Percentiles rank a stretch among this genome's conserved stretches.
phyloP scores from a whole-genome alignment of 108 stramenopile species.

The Discostella pseudostelligera region DNA sequence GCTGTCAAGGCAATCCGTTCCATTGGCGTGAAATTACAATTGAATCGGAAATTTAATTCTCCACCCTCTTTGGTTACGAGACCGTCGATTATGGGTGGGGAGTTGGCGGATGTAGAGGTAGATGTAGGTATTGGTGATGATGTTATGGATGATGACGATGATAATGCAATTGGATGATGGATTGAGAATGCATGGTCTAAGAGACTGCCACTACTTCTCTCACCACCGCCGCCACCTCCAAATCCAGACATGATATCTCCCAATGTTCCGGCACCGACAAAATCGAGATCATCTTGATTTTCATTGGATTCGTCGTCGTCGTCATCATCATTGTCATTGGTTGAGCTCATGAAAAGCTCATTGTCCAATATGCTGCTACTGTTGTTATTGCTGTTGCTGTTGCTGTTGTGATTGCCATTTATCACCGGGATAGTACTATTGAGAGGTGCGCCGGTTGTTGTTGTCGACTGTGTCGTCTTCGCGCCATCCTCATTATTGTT shows the following conservation, averaged over 20 bases:
- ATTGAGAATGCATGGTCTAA: neutral
- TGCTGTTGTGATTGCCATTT: too few species aligned
- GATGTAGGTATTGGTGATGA: too few species aligned
- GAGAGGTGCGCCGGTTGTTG: too few species aligned
- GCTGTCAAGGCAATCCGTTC: conserved; percentile 83
- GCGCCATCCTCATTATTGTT: too few species aligned
- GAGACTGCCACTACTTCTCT: neutral
- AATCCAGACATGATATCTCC: conserved; percentile 77
- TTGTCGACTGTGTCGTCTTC: too few species aligned
- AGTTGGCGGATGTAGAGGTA: neutral
- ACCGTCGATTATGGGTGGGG: conserved; percentile 28
- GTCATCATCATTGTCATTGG: neutral
- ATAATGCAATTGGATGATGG: too few species aligned
- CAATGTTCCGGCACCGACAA: conserved; percentile 55
- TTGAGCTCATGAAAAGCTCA: too few species aligned
- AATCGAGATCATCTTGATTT: conserved; percentile 18
- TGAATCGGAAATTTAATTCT: conserved; percentile 37
- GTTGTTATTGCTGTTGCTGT: too few species aligned
- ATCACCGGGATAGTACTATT: too few species aligned
- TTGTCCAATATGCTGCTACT: too few species aligned
- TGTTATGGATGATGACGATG: too few species aligned
- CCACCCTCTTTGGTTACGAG: conserved; percentile 55
- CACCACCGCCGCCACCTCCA: too few species aligned
- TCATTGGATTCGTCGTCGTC: neutral
- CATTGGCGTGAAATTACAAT: conserved; percentile 50